Base-by-base conservation (phyloP, 257 asterid genomes). In the Prunella vulgaris region DNA sequence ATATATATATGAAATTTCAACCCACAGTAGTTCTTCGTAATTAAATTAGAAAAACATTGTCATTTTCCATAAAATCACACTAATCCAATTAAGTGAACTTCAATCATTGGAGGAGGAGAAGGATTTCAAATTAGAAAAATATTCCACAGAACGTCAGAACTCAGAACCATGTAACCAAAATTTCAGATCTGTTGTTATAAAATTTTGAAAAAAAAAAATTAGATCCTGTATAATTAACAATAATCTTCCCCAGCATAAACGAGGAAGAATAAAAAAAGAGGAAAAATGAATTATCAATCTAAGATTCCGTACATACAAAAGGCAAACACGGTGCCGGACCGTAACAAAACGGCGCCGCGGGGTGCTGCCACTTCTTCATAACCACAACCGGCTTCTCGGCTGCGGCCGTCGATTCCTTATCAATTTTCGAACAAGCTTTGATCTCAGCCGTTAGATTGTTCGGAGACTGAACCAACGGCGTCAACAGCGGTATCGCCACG, bases 381-480 rank as follows among this genome's bases (percentile, higher is more conserved):
- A 74, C 82, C 70, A 65, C 78, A 58, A 13, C 44, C 66, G 78
- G 49, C 74, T 64, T 63, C 77, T 56, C 79, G 7, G 66, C 77
- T 74, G 73, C 58, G 67, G 46, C 72, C 53, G 64, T 20, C 67
- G 83, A 44, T 58, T 76, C 79, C 65, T 68, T 82, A 64, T 57
- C 68, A 4, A 60, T 25, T 5, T 37, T 33, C 54, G 57, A 76
- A 37, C 75, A 22, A 3, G 82, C 42, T 60, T 69, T 78, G 30
- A 66, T 79, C 66, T 75, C 86, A 3, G 79, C 83, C 70, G 68
- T 74, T 42, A 70, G 71, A 59, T 76, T 66, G 64, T 59, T 70
- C 38, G 95, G 95, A 28, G 93, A 90, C 18, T 82, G 82, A 56
- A 82, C 78, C 83, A 88, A 71, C 80, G 91, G 97, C 61, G 97